phyloP scores from a whole-genome alignment of 257 asterid species.

The Osmanthus fragrans region DNA sequence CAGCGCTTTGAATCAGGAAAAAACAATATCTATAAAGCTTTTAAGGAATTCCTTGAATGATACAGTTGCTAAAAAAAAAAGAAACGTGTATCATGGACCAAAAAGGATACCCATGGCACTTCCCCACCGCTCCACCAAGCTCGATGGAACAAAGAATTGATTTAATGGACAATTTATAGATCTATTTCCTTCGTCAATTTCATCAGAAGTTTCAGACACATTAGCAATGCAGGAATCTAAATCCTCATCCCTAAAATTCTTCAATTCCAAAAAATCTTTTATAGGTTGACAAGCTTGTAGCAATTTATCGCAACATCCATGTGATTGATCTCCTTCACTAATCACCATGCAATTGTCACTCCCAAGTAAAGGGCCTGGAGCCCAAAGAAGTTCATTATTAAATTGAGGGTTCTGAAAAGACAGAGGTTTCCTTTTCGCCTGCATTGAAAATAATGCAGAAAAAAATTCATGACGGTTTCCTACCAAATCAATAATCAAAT shows the following conservation, averaged over 20 bases:
- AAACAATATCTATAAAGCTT: slow-evolving; percentile 71
- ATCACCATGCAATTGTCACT: slow-evolving; percentile 34
- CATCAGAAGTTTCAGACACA: slow-evolving; percentile 37
- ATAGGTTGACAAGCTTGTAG: slow-evolving; percentile 63
- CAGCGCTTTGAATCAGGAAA: slow-evolving; percentile 85
- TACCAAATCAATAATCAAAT: slow-evolving; percentile 10
- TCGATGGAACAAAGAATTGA: slow-evolving; percentile 61
- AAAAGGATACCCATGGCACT: slow-evolving; percentile 92
- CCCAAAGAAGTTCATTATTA: slow-evolving; percentile 54
- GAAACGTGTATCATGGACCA: slow-evolving; percentile 12
- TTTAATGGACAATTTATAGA: slow-evolving; percentile 25
- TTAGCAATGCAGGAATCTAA: slow-evolving; percentile 29
- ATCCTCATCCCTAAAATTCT: slow-evolving; percentile 30
- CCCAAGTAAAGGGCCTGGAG: slow-evolving; percentile 61
- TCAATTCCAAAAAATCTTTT: slow-evolving; percentile 60
- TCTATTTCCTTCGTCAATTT: slow-evolving; percentile 38
- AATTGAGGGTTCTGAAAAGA: slow-evolving; percentile 50
- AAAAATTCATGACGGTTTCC: slow-evolving; percentile 10
- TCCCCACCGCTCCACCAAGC: slow-evolving; percentile 88
- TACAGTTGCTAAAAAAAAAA: slow-evolving; percentile 14
- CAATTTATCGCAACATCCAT: slow-evolving; percentile 43
- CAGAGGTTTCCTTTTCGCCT: slow-evolving; percentile 80
- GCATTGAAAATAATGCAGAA: slow-evolving; percentile 29
- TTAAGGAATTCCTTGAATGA: slow-evolving; percentile 23
- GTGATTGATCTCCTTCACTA: slow-evolving; percentile 38